Percentiles rank a stretch among this genome's conserved stretches.
These are phyloP conservation scores for Graphilbum ipis-grandicollis DNA, from an alignment of 2,329 filamentous ascomycete genomes.

Conservation along the genomic window DNA sequence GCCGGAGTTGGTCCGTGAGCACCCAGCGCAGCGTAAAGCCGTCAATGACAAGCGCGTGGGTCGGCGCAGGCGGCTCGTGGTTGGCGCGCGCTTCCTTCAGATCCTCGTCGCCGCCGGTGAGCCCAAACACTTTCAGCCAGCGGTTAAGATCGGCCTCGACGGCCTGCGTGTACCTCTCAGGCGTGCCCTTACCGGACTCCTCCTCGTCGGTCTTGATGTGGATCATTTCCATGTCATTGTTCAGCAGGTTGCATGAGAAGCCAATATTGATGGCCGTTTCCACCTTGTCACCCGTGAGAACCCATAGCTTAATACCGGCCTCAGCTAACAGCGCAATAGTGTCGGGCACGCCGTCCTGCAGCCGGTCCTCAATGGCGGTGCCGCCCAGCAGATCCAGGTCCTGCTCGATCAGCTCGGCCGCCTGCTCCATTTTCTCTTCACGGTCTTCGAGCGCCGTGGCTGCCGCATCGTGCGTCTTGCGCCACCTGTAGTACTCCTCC, in stretches of 20 bases:
- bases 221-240: constrained; percentile 95
- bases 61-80: constrained; percentile 72
- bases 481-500: constrained; percentile 72
- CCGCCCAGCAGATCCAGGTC: constrained; percentile 78
- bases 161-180: constrained; percentile 32
- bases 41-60: constrained; percentile 87
- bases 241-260: constrained; percentile 93
- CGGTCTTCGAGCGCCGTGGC: constrained; percentile 69
- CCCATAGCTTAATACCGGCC: constrained; percentile 97
- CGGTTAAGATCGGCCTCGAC: constrained; percentile 59
- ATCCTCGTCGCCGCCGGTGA: constrained; percentile 76
- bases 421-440: constrained; percentile 82
- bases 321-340: constrained; percentile 81
- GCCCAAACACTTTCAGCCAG: constrained; percentile 52
- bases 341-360: constrained; percentile 93
- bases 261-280: constrained; percentile 99
- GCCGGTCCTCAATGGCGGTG: constrained; percentile 89
- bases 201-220: constrained; percentile 74
- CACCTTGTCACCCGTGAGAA: constrained; percentile 94
- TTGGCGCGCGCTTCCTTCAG: constrained; percentile 61
- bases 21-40: constrained; percentile 85
- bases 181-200: constrained; percentile 28
- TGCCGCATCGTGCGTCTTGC: constrained; percentile 70
- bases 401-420: constrained; percentile 80
- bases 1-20: constrained; percentile 63